Evolutionary conservation across 768 basidiomycete species (phyloP).

Genomic region (Naganishia antarctica): DNA sequence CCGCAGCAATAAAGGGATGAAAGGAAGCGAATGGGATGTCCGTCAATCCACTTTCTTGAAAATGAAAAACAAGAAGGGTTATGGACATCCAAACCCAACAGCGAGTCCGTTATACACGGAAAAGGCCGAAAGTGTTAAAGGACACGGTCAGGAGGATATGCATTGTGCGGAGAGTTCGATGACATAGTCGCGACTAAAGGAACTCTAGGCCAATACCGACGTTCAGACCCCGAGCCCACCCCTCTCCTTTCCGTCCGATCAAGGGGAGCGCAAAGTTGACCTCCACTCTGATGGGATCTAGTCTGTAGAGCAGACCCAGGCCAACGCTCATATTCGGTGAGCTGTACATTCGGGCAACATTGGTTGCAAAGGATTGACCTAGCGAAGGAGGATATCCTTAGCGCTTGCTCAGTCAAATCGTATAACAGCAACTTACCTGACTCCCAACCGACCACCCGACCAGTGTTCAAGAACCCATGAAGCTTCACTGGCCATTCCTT

Average conservation of each 20-base stretch:
- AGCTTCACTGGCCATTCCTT: conserved; percentile 43
- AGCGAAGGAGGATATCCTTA: not conserved
- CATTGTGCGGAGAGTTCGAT: no score
- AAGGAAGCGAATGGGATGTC: no score
- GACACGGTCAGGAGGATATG: no score
- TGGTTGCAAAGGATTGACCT: conserved; percentile 39
- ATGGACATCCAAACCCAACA: no score
- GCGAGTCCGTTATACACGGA: no score
- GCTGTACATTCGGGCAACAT: conserved; percentile 38
- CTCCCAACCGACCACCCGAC: conserved; percentile 43
- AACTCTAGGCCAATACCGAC: conserved; percentile 48
- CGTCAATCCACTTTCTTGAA: no score
- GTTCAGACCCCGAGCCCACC: conserved; percentile 43
- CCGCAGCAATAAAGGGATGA: no score
- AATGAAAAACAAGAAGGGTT: no score
- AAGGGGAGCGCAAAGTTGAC: conserved; percentile 47
- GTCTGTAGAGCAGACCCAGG: conserved; percentile 43
- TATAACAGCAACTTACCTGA: conserved; percentile 30
- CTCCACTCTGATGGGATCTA: conserved; percentile 45
- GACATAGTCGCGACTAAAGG: conserved; percentile 30
- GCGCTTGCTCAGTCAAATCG: not conserved
- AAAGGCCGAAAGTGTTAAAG: no score
- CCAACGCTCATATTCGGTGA: conserved; percentile 44
- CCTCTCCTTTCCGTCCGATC: conserved; percentile 43
- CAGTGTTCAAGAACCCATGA: conserved; percentile 45